Evolutionary conservation across 1,139 yeast species (phyloP), one percentile per base, ranked within the genome.

Genomic region (Geotrichum bryndzae): DNA sequence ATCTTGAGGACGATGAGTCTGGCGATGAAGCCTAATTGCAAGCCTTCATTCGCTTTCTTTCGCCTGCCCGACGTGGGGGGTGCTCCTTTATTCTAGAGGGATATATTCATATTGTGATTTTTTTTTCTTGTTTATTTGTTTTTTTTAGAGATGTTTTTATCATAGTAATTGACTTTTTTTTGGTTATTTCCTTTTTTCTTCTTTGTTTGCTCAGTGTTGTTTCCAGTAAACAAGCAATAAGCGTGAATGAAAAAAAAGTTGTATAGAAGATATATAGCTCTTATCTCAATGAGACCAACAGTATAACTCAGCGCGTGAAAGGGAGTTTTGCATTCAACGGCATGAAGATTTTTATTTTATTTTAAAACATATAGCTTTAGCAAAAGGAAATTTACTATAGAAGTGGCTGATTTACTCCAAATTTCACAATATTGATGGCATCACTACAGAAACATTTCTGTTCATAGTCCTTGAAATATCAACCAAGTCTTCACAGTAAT

Each of bases 1-100:
- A 74, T 6, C 22, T 31, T 22, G 66, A 61, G 6, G 84, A 78
- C 35, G 73, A 53, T 33, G 60, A 61, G 10, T 41, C 22, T 48
- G 62, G 51, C 11, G 57, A 56, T 11, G 56, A 52, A 11, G 38
- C 13, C 35, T 53, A 54, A 57, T 29, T 18, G 55, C 45, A 18
- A 46, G 23, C n/a, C 25, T 25, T 46, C 46, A 27, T 3, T 27
- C 31, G 31, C 31, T 27, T 27, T 27, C 46, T 23, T 2, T 3
- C 7, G 22, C n/a, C n/a, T 41, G 18, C 18, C 18, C 18, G n/a
- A 18, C n/a, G 22, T 41, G 46, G 6, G 18, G 46, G 10, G 45
- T 35, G 46, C 15, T 3, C 15, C 22, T 41, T 41, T 41, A 41
- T 13, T 13, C 4, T 41, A 41, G n/a, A 41, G 22, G 22, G 46